These are phyloP conservation scores for Aspergillus sp. DNA, from an alignment of 2,329 filamentous ascomycete genomes.

Conservation along the genomic window DNA sequence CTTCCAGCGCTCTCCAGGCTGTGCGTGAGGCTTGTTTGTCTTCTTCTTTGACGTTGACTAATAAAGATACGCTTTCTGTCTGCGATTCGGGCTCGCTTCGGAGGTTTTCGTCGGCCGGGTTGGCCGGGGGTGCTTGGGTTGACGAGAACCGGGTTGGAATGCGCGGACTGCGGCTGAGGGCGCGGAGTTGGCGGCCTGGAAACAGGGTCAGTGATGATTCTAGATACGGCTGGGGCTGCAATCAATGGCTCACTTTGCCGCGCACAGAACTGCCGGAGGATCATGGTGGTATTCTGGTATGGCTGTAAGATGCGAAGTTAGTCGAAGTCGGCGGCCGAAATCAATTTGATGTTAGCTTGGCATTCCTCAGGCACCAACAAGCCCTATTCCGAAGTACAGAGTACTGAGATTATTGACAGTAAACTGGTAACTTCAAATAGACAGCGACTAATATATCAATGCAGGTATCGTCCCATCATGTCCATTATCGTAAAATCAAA, in stretches of 20 bases:
- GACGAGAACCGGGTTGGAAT: slow-evolving; percentile 26
- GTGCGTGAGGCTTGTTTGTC: slow-evolving; percentile 4
- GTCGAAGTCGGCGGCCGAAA: slow-evolving; percentile 3
- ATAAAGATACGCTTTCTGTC: slow-evolving; percentile 7
- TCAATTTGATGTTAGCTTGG: slow-evolving; percentile 29
- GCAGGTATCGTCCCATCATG: no score
- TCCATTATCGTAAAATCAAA: slow-evolving; percentile 10
- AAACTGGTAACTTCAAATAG: no score
- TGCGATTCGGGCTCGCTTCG: slow-evolving; percentile 6
- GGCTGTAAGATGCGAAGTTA: slow-evolving; percentile 8
- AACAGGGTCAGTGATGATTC: slow-evolving; percentile 8
- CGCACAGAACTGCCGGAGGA: slow-evolving; percentile 31
- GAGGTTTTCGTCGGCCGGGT: slow-evolving; percentile 15
- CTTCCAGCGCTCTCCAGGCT: slow-evolving; percentile 9
- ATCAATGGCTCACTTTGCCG: slow-evolving; percentile 30
- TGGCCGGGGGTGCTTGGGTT: slow-evolving; percentile 18
- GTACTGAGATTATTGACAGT: not conserved
- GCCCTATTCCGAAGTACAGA: no score
- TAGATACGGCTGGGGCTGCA: not conserved
- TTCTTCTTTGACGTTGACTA: slow-evolving; percentile 3
- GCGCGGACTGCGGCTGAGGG: slow-evolving; percentile 23
- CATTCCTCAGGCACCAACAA: slow-evolving; percentile 17
- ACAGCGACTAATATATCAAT: no score
- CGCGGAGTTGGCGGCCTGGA: slow-evolving; percentile 29
- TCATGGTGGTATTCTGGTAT: slow-evolving; percentile 29